These are phyloP conservation scores for Eruca vesicaria DNA, from an alignment of 441 rosid genomes.

Conservation along the genomic window DNA sequence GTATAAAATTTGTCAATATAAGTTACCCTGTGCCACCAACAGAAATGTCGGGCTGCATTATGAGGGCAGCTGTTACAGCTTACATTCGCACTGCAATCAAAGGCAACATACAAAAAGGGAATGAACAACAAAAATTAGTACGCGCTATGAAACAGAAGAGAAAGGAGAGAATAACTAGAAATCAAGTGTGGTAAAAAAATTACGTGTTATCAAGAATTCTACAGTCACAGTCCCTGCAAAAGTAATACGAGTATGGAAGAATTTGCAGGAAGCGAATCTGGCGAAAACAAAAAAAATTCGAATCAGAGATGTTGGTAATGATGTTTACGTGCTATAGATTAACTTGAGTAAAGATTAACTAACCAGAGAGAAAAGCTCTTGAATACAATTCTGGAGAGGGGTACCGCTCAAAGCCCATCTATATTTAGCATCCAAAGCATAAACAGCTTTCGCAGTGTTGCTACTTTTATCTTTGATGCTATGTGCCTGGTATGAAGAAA, in stretches of 20 bases:
- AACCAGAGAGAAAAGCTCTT: slow-evolving; percentile 93
- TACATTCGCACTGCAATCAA: neutral
- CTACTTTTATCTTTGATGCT: slow-evolving; percentile 76
- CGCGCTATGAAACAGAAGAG: neutral
- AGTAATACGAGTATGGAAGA: slow-evolving; percentile 86
- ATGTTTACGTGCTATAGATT: slow-evolving; percentile 2
- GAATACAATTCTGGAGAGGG: slow-evolving; percentile 96
- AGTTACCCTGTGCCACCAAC: slow-evolving; percentile 97
- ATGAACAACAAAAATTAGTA: neutral
- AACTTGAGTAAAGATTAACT: slow-evolving; percentile 28
- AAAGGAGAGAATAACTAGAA: neutral
- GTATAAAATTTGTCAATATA: neutral
- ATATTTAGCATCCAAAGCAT: slow-evolving; percentile 72
- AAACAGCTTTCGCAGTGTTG: slow-evolving; percentile 90
- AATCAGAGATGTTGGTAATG: slow-evolving; percentile 22
- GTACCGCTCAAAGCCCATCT: slow-evolving; percentile 99
- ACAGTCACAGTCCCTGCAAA: slow-evolving; percentile 94
- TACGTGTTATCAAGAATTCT: slow-evolving; percentile 64
- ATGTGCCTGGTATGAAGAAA: slow-evolving; percentile 61
- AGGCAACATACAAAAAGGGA: neutral
- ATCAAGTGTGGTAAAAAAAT: neutral
- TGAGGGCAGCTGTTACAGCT: slow-evolving; percentile 65
- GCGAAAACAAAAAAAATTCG: slow-evolving; percentile 19
- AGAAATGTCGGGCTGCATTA: slow-evolving; percentile 79
- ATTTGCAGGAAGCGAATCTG: slow-evolving; percentile 94